Evolutionary conservation across 2,329 filamentous ascomycete species (phyloP).

Genomic region (Juglanconis sp.): DNA sequence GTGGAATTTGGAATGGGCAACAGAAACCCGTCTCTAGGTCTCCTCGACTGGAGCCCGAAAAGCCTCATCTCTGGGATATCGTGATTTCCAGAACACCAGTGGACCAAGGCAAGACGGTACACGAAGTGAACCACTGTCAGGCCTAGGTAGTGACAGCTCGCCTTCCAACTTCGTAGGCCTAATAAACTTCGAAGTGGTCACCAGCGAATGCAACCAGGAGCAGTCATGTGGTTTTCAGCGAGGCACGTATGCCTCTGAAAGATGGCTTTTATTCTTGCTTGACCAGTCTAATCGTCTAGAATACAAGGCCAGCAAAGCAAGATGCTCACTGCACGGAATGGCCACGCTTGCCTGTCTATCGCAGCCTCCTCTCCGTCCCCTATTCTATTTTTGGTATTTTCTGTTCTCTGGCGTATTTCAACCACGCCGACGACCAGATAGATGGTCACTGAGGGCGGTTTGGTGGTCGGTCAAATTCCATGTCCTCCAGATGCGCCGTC

Average conservation of each 20-base stretch:
- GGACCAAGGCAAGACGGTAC: no score
- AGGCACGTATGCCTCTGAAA: conserved; percentile 19
- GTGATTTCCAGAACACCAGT: no score
- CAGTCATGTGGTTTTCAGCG: not conserved
- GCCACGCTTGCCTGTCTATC: not conserved
- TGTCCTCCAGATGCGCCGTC: not conserved
- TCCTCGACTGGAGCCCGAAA: no score
- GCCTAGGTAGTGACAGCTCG: no score
- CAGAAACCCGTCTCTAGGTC: no score
- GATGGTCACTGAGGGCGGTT: not conserved
- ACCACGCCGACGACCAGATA: not conserved
- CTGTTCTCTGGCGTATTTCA: not conserved
- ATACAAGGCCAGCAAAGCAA: conserved; percentile 10
- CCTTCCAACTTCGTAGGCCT: not conserved
- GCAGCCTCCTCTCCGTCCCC: not conserved
- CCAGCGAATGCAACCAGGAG: not conserved
- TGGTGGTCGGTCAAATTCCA: not conserved
- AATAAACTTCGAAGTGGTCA: not conserved
- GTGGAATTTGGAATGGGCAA: no score
- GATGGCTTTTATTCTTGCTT: conserved; percentile 13
- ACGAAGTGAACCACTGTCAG: no score
- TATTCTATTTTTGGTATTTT: not conserved
- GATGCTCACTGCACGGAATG: not conserved
- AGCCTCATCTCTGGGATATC: no score
- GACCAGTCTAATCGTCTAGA: conserved; percentile 12